These are phyloP conservation scores for Ajuga chamaepitys DNA, from an alignment of 257 asterid genomes.

Conservation along the genomic window DNA sequence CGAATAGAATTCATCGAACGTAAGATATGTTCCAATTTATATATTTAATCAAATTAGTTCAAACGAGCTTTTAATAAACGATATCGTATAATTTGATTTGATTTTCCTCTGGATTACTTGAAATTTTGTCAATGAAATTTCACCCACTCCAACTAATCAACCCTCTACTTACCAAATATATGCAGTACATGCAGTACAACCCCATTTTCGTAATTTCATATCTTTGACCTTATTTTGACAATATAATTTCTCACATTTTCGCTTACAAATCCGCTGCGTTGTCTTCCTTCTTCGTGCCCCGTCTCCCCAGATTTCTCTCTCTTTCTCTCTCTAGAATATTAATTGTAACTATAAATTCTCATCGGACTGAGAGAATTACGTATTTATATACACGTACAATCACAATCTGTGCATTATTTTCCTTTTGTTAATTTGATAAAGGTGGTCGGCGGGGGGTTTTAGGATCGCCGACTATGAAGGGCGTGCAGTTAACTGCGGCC, in stretches of 20 bases:
- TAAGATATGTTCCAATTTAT: too few species aligned
- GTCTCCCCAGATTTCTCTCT: slow-evolving; percentile 30
- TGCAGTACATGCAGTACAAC: slow-evolving; percentile 39
- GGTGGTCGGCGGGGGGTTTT: slow-evolving; percentile 14
- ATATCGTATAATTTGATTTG: too few species aligned
- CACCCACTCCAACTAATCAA: slow-evolving; percentile 6
- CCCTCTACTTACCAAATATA: slow-evolving; percentile 14
- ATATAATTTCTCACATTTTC: slow-evolving; percentile 4
- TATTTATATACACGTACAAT: background rate
- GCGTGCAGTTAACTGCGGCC: slow-evolving; percentile 60
- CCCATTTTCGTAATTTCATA: slow-evolving; percentile 21
- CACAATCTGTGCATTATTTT: slow-evolving; percentile 5
- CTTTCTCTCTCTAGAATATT: slow-evolving; percentile 5
- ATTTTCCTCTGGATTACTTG: background rate
- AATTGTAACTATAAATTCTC: background rate
- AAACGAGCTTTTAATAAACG: too few species aligned
- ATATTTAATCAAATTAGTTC: too few species aligned
- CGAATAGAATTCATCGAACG: too few species aligned
- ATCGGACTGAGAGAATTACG: slow-evolving; percentile 14
- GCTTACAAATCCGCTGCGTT: slow-evolving; percentile 39
- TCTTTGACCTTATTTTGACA: slow-evolving; percentile 8
- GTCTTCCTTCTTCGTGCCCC: slow-evolving; percentile 4
- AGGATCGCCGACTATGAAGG: slow-evolving; percentile 53
- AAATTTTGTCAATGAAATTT: background rate
- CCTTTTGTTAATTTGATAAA: background rate